Evolutionary conservation across 495 filamentous ascomycete species (phyloP).

Genomic region (Xylaria telfairii): DNA sequence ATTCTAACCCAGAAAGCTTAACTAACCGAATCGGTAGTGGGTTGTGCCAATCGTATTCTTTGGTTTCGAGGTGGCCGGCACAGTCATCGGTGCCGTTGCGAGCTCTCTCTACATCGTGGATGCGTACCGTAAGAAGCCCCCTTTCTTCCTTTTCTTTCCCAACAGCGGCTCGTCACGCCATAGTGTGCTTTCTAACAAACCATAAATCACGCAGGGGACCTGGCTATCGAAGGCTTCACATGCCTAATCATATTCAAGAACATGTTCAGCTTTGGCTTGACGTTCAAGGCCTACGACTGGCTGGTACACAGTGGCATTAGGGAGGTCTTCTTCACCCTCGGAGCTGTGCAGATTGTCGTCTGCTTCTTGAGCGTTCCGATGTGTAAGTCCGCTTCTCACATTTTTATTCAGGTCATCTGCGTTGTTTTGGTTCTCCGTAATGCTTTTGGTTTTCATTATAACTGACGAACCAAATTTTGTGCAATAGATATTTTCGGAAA

Average conservation of each 20-base stretch:
- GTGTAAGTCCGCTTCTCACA: conserved; percentile 53
- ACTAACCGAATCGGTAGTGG: conserved; percentile 48
- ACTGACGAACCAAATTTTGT: background rate
- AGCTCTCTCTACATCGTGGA: conserved; percentile 92
- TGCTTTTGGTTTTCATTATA: background rate
- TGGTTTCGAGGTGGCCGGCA: conserved; percentile 76
- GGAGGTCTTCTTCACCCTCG: conserved; percentile 69
- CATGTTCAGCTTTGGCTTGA: conserved; percentile 86
- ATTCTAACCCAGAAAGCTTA: background rate
- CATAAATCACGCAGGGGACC: conserved; percentile 60
- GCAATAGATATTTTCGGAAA: conserved; percentile 79
- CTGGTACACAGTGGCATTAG: conserved; percentile 63
- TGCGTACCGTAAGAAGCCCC: conserved; percentile 78
- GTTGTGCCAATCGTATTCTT: conserved; percentile 80
- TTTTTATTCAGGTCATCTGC: background rate
- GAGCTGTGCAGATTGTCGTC: conserved; percentile 75
- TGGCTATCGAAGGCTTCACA: conserved; percentile 90
- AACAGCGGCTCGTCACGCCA: background rate
- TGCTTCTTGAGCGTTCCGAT: conserved; percentile 78
- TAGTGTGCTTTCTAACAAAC: conserved; percentile 1
- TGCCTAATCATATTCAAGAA: conserved; percentile 91
- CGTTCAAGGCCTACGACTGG: conserved; percentile 84
- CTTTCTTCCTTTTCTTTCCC: background rate
- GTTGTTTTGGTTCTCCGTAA: background rate
- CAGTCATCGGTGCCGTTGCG: conserved; percentile 88